A percentile compares a stretch with the other conserved stretches of the same genome.
These are phyloP conservation scores for Sutorius australiensis DNA, from an alignment of 768 basidiomycete genomes.

Conservation along the genomic window DNA sequence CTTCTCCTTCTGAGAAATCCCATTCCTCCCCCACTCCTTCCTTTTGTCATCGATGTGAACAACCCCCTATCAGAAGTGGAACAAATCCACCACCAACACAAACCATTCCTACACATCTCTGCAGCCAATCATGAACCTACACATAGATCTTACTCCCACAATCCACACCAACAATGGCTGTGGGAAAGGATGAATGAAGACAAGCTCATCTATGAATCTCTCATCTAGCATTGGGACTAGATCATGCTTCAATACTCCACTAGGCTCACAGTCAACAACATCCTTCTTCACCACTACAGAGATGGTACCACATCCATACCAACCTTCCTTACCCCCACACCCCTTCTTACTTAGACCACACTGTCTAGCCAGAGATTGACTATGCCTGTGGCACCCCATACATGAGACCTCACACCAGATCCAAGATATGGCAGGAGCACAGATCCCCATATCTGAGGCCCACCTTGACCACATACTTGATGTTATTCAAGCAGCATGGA, in stretches of 20 bases:
- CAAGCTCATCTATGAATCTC: no score
- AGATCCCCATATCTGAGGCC: not conserved
- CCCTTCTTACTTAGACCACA: rapidly evolving
- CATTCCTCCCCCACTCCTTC: not conserved
- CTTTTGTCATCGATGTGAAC: not conserved
- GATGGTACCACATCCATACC: not conserved
- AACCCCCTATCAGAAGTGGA: not conserved
- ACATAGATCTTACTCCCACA: no score
- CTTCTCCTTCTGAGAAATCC: not conserved
- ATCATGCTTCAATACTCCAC: no score
- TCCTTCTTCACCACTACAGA: no score
- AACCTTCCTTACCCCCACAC: not conserved
- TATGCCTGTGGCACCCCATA: not conserved
- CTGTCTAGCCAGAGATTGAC: not conserved
- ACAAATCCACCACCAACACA: no score
- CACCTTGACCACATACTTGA: not conserved
- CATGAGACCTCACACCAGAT: rapidly evolving
- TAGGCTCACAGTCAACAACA: no score
- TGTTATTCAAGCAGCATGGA: not conserved
- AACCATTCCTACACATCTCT: not conserved
- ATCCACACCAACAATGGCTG: no score
- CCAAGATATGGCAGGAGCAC: rapidly evolving
- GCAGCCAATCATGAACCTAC: no score
- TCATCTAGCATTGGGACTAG: no score
- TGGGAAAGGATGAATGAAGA: no score